Percentiles rank a stretch among this genome's conserved stretches.
Evolutionary conservation across 2,329 filamentous ascomycete genomes (phyloP).

Genomic region (Lasiodiplodia hormozganensis): DNA sequence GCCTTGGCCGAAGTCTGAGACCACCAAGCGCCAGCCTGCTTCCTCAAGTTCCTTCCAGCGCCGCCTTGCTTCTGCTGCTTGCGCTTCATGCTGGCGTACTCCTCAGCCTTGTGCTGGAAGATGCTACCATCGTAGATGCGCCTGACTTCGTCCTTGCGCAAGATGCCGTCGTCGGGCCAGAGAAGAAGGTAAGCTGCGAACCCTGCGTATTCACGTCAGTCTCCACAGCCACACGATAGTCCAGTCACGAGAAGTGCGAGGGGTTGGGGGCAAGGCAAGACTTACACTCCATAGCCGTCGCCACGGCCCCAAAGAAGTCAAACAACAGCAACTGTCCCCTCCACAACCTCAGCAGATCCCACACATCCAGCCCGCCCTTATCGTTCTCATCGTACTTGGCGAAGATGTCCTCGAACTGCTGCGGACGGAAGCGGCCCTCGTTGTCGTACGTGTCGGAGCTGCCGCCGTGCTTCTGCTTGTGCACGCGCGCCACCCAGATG

Average conservation of each 20-base stretch:
- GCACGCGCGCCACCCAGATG: conserved; percentile 49
- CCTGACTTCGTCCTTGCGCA: conserved; percentile 65
- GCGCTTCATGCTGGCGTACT: conserved; percentile 15
- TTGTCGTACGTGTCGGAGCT: conserved; percentile 53
- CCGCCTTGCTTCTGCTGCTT: neutral
- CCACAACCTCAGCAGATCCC: conserved; percentile 48
- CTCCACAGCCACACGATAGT: no score
- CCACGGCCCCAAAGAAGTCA: conserved; percentile 57
- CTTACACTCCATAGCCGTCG: conserved; percentile 53
- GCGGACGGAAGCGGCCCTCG: conserved; percentile 55
- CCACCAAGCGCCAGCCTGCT: conserved; percentile 6
- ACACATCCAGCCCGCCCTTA: conserved; percentile 48
- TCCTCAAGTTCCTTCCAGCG: neutral
- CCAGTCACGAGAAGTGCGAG: no score
- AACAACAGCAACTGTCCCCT: conserved; percentile 51
- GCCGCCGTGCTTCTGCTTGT: conserved; percentile 54
- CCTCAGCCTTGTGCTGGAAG: conserved; percentile 46
- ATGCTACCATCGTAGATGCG: conserved; percentile 61
- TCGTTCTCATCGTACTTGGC: conserved; percentile 51
- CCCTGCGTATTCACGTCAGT: conserved; percentile 40
- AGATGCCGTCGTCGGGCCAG: conserved; percentile 62
- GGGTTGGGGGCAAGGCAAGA: no score
- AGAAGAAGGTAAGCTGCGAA: conserved; percentile 60
- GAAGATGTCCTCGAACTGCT: conserved; percentile 58
- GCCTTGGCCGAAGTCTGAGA: neutral